Conservation (phyloP, 2,329 filamentous ascomycete genomes). For the Aspergillus fischeri region DNA sequence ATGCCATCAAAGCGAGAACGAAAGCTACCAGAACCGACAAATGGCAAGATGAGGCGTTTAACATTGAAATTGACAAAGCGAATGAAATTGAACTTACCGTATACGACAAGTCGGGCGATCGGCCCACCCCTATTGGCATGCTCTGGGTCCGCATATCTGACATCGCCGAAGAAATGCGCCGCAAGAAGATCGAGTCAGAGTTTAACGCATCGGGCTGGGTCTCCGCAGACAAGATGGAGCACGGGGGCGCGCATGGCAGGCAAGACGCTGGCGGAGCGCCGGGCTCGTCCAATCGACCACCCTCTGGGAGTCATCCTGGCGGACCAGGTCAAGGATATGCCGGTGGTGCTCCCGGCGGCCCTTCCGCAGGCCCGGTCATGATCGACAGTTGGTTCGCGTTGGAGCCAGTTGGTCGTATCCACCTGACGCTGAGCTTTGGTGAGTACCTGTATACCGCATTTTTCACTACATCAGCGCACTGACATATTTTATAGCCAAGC, state of each 20-base stretch:
- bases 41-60: constrained; percentile 89
- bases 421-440: constrained; percentile 83
- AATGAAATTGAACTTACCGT: constrained; percentile 98
- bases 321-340: constrained; percentile 28
- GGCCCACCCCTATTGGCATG: constrained; percentile 87
- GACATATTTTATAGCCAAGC: constrained; percentile 58
- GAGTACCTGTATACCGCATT: constrained; percentile 19
- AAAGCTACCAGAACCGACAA: constrained; percentile 78
- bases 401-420: constrained; percentile 88
- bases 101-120: constrained; percentile 90
- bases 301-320: constrained; percentile 20
- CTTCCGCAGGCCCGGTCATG: constrained; percentile 33
- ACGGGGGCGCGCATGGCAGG: constrained; percentile 46
- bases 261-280: constrained; percentile 54
- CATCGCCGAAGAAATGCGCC: constrained; percentile 93
- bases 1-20: constrained; percentile 83
- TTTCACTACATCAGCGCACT: constrained; percentile 6
- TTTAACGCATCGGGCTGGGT: constrained; percentile 95
- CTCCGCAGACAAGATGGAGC: constrained; percentile 90
- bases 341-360: constrained; percentile 24
- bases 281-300: constrained; percentile 25
- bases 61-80: constrained; percentile 92
- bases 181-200: constrained; percentile 95
- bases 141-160: constrained; percentile 96
- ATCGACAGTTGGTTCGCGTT: constrained; percentile 97